phyloP scores from a whole-genome alignment of 441 rosid genomes.

The Pelargonium citronellum region DNA sequence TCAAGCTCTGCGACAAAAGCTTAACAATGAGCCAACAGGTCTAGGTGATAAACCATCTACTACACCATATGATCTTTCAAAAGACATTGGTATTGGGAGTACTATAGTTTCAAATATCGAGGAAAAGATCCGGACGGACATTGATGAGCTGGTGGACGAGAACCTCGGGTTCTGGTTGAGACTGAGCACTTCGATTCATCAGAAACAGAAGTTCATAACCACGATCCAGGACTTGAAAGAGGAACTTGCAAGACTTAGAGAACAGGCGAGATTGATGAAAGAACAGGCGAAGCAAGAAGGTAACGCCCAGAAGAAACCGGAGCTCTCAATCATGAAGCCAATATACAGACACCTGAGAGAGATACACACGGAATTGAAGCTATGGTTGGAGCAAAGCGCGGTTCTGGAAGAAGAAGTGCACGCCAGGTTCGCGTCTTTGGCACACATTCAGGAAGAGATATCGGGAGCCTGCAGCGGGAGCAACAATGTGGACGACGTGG shows the following conservation, averaged over 20 bases:
- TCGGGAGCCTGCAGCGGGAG: slow-evolving; percentile 48
- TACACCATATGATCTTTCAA: background rate
- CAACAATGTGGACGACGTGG: slow-evolving; percentile 49
- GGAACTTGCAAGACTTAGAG: slow-evolving; percentile 38
- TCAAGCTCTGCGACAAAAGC: slow-evolving; percentile 41
- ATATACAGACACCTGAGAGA: slow-evolving; percentile 69
- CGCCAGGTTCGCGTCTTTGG: slow-evolving; percentile 43
- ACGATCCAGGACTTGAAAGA: slow-evolving; percentile 55
- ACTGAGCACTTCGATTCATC: slow-evolving; percentile 72
- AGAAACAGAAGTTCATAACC: slow-evolving; percentile 61
- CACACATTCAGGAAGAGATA: slow-evolving; percentile 67
- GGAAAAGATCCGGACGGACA: slow-evolving; percentile 58
- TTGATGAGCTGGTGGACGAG: slow-evolving; percentile 72
- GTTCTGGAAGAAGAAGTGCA: slow-evolving; percentile 64
- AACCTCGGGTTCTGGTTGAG: slow-evolving; percentile 94
- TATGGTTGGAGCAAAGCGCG: slow-evolving; percentile 71
- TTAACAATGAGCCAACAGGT: slow-evolving; percentile 44
- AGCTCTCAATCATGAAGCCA: slow-evolving; percentile 51
- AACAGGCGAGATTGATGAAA: background rate
- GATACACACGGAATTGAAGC: slow-evolving; percentile 55
- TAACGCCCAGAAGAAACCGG: slow-evolving; percentile 15
- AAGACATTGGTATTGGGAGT: slow-evolving; percentile 21
- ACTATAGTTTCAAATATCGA: slow-evolving; percentile 36
- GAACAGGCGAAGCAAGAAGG: slow-evolving; percentile 28
- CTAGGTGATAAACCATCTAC: background rate